These are phyloP conservation scores for Aegilops tauschii DNA, from an alignment of 176 grass and related monocot species.

Conservation along the genomic window DNA sequence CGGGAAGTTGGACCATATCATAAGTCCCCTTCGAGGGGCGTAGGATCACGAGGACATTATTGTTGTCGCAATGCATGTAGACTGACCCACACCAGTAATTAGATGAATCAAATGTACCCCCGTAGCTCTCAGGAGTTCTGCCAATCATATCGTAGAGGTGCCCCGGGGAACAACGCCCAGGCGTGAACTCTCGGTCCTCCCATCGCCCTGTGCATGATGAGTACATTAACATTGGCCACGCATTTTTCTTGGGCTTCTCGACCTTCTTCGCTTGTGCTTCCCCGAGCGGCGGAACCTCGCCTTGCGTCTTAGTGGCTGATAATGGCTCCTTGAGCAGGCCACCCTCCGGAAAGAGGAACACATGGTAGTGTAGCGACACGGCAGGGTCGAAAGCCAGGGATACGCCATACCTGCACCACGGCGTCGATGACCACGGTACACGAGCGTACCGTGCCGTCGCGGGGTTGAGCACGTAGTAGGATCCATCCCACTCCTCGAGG, in stretches of 20 bases:
- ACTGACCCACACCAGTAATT: neutral
- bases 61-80: neutral
- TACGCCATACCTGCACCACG: no score
- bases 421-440: neutral
- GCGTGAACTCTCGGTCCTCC: neutral
- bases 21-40: neutral
- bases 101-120: neutral
- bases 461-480: neutral
- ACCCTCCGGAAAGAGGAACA: neutral
- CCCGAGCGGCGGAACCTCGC: neutral
- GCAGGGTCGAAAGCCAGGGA: neutral
- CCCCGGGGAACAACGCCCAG: neutral
- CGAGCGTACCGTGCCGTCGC: neutral
- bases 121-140: no score
- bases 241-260: neutral
- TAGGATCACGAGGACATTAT: neutral
- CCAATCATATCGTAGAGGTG: neutral
- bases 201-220: neutral
- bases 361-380: neutral
- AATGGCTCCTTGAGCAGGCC: no score
- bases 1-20: neutral
- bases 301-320: no score
- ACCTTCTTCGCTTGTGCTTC: neutral
- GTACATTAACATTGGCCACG: neutral
- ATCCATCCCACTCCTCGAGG: neutral